Base-by-base conservation (phyloP, 345 rosid species). In the Salix purpurea region DNA sequence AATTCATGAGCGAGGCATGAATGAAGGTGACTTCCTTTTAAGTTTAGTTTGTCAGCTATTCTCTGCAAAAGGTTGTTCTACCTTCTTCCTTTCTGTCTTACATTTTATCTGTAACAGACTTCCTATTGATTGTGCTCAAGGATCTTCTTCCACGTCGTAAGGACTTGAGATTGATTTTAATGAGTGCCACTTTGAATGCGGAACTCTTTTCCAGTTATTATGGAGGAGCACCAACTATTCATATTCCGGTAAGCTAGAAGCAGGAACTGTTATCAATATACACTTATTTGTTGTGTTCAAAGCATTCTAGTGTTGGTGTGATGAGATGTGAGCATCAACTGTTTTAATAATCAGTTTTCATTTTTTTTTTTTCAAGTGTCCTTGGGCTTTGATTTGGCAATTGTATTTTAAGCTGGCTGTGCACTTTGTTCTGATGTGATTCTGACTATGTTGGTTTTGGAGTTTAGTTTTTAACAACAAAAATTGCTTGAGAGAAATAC, bases 1-100 rank as follows among this genome's bases (percentile, higher is more conserved):
- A 83, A 96, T 96, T 86, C 99, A 96, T 76, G 99, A 96, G 81
- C 84, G 99, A 74, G 99, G 99, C 85, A 96, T 96, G 99, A 96
- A 96, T 82, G 99, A 96, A 93, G 99, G 99, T 93, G 67, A 24
- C 21, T 74, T 70, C 74, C 44, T 54, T 74, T 50, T 67, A 28
- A 64, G 60, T 50, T 65, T 44, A 10, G 6, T 50, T 64, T 75
- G 21, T 36, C 36, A 61, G 71, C 37, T 40, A 11, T 7, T 65
- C 67, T 52, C 72, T 64, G 34, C 48, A 52, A 30, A 67, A 69
- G 72, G 37, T 78, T 54, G 46, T 73, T 42, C 72, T 60, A 12
- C 23, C 40, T 23, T 40, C 28, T 8, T 32, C 65, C 1, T 71
- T n/a, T n/a, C 62, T 69, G 66, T 26, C 78, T 79, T 37, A 21